These are phyloP conservation scores for Anisodus tanguticus DNA, from an alignment of 257 asterid genomes.

Conservation along the genomic window DNA sequence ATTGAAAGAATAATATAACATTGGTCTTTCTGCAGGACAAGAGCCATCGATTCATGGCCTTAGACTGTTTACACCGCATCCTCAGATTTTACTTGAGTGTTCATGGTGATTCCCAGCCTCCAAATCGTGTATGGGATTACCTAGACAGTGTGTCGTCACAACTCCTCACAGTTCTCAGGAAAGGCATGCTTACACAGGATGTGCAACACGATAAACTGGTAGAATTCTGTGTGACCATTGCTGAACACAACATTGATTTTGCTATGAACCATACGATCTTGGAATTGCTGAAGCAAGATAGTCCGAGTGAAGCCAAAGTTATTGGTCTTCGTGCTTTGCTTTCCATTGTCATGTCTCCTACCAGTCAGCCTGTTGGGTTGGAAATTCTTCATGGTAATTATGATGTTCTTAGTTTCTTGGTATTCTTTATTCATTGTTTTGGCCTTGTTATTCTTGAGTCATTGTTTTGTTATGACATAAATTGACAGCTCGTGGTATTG, in stretches of 20 bases:
- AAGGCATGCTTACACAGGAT: conserved; percentile 97
- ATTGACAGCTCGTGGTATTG: conserved; percentile 87
- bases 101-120: conserved; percentile 93
- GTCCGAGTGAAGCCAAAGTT: conserved; percentile 96
- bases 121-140: conserved; percentile 97
- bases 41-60: conserved; percentile 97
- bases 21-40: conserved; percentile 70
- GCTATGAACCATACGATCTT: conserved; percentile 93
- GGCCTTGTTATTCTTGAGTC: conserved; percentile 22
- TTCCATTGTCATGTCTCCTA: conserved; percentile 96
- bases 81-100: conserved; percentile 92
- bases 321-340: conserved; percentile 99
- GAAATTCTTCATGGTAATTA: conserved; percentile 90
- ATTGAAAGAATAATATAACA: conserved; percentile 6
- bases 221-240: conserved; percentile 96
- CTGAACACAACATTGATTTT: conserved; percentile 99
- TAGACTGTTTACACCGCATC: conserved; percentile 93
- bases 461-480: conserved; percentile 20
- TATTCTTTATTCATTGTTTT: conserved; percentile 30
- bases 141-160: conserved; percentile 97
- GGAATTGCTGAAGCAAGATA: conserved; percentile 94
- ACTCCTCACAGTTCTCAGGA: conserved; percentile 84
- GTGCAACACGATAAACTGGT: conserved; percentile 98
- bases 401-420: conserved; percentile 28
- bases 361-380: conserved; percentile 88